Evolutionary conservation across 768 basidiomycete genomes (phyloP).

Genomic region (Thelephora ganbajun): DNA sequence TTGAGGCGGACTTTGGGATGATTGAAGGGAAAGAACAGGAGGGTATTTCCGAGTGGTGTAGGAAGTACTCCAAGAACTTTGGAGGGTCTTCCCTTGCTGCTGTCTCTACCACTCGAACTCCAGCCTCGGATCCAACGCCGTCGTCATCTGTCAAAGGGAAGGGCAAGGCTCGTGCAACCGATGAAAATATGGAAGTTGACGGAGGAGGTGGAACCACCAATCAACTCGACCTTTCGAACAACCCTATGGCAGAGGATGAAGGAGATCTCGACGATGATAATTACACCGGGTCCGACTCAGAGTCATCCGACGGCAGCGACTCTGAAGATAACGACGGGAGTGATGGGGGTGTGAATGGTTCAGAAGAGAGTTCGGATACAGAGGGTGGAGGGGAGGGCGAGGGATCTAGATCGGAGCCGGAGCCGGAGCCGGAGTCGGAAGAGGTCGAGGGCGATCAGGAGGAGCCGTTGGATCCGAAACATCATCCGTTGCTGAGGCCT

Average conservation of each 20-base stretch:
- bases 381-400: constrained; percentile 18
- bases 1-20: constrained; percentile 59
- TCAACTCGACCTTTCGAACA: constrained; percentile 6
- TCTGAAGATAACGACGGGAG: constrained; percentile 6
- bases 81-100: constrained; percentile 18
- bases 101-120: not conserved
- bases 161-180: constrained; percentile 1
- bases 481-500: constrained; percentile 49
- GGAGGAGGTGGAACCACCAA: constrained; percentile 8
- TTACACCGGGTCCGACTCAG: constrained; percentile 9
- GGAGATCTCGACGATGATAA: not conserved
- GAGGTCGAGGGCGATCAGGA: constrained; percentile 26
- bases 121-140: not conserved
- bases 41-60: constrained; percentile 53
- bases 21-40: constrained; percentile 59
- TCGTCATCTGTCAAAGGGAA: not conserved
- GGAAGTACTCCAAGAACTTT: constrained; percentile 40
- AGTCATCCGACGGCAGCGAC: constrained; percentile 6
- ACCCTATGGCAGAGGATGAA: not conserved
- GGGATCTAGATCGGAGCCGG: too few relatives aligned
- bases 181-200: constrained; percentile 6
- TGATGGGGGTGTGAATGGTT: constrained; percentile 17
- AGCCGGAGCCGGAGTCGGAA: constrained; percentile 17
- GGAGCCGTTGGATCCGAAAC: constrained; percentile 34
- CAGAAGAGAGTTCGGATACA: constrained; percentile 12